These are phyloP conservation scores for Mimosa bimucronata DNA, from an alignment of 306 rosid species.

Conservation along the genomic window DNA sequence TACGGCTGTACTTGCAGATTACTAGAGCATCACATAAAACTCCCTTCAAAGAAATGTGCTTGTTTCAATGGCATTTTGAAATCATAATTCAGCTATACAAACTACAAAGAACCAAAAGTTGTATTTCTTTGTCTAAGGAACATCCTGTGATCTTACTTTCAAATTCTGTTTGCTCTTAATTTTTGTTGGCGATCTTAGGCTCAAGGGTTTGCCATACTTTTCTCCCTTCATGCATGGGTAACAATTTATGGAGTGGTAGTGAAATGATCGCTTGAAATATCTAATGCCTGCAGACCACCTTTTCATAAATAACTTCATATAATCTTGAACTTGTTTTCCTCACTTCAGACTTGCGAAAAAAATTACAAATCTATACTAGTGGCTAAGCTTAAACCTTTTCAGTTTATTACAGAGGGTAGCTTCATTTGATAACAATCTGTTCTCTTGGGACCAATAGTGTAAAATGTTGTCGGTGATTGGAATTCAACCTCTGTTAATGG, in stretches of 20 bases:
- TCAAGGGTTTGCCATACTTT: not conserved
- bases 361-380: not conserved
- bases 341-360: not conserved
- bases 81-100: conserved; percentile 4
- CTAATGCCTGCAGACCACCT: not conserved
- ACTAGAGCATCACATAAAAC: not conserved
- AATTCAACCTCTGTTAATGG: not conserved
- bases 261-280: not conserved
- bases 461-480: not conserved
- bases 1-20: not conserved
- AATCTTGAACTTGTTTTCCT: not conserved
- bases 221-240: not conserved
- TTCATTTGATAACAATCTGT: not conserved
- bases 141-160: not conserved
- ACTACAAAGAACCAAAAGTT: not conserved
- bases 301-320: not conserved
- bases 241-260: not conserved
- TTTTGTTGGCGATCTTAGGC: conserved; percentile 1
- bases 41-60: conserved; percentile 24
- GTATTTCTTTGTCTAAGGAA: not conserved
- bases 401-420: not conserved
- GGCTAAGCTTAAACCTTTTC: not conserved
- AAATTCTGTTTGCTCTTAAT: not conserved
- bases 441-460: not conserved
- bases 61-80: conserved; percentile 16